These are phyloP conservation scores for Thermomyces lanuginosus DNA, from an alignment of 2,329 filamentous ascomycete species.

Conservation along the genomic window DNA sequence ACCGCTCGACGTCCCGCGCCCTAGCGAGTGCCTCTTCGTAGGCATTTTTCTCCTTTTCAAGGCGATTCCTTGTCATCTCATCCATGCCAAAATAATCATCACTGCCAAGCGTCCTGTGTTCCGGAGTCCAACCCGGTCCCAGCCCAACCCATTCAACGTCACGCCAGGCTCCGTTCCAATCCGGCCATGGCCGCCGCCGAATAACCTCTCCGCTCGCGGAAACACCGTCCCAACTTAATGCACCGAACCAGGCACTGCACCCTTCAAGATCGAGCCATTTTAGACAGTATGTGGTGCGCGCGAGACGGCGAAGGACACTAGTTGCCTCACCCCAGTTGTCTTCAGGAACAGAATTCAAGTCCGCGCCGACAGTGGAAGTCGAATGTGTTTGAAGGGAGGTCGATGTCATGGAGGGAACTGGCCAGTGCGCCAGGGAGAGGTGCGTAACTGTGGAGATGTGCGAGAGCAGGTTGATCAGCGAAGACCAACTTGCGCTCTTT, in stretches of 20 bases:
- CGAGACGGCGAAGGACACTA: conserved; percentile 39
- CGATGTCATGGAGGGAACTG: conserved; percentile 39
- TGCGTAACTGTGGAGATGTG: conserved; percentile 43
- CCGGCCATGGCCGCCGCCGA: conserved; percentile 18
- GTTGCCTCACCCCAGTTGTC: conserved; percentile 41
- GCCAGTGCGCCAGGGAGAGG: conserved; percentile 47
- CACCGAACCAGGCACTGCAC: conserved; percentile 39
- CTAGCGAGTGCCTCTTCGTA: conserved; percentile 14
- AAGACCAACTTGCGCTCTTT: conserved; percentile 35
- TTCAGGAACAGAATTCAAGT: conserved; percentile 37
- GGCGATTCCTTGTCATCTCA: conserved; percentile 18
- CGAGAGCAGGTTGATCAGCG: conserved; percentile 37
- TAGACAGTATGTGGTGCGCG: conserved; percentile 39
- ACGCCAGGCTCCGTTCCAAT: conserved; percentile 33
- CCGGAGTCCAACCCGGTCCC: conserved; percentile 26
- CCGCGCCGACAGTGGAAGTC: conserved; percentile 34
- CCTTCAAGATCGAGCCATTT: conserved; percentile 48
- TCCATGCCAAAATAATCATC: conserved; percentile 1
- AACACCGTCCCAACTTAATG: conserved; percentile 30
- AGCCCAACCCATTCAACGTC: conserved; percentile 28
- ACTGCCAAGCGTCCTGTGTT: conserved; percentile 5
- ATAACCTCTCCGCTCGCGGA: conserved; percentile 13
- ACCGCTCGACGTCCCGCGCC: conserved; percentile 16
- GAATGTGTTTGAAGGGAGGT: conserved; percentile 27
- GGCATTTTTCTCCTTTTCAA: conserved; percentile 16